Percentiles rank a stretch among this genome's conserved stretches.
Evolutionary conservation across 208 protist species (phyloP).

Genomic region (Crithidia sp.): DNA sequence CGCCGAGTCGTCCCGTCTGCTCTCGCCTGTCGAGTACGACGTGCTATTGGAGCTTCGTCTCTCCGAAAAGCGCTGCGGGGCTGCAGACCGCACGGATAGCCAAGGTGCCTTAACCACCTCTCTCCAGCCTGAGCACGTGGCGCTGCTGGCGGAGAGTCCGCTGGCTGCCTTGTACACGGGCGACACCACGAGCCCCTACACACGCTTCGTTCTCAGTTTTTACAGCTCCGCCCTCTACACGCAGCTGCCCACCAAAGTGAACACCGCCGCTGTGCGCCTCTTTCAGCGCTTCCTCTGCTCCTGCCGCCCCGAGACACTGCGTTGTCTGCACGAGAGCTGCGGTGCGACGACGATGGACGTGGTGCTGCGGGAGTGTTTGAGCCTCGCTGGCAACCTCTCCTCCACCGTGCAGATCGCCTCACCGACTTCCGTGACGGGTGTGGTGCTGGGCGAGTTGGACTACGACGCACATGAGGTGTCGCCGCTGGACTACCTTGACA

Average conservation of each 20-base stretch:
- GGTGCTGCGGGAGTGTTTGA: constrained; percentile 37
- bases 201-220: constrained; percentile 33
- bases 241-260: constrained; percentile 18
- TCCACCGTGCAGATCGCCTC: constrained; percentile 27
- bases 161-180: constrained; percentile 23
- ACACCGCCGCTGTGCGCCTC: constrained; percentile 24
- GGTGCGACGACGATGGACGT: constrained; percentile 23
- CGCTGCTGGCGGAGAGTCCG: constrained; percentile 25
- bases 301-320: constrained; percentile 12
- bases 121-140: neutral
- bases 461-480: constrained; percentile 45
- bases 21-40: constrained; percentile 9
- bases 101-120: neutral
- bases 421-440: constrained; percentile 20
- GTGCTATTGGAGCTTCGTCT: constrained; percentile 33
- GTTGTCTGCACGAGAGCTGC: constrained; percentile 11
- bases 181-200: constrained; percentile 26
- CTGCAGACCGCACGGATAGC: neutral
- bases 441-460: constrained; percentile 27
- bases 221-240: constrained; percentile 29
- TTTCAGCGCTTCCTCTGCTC: constrained; percentile 36
- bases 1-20: neutral
- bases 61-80: constrained; percentile 14
- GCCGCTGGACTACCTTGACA: constrained; percentile 33
- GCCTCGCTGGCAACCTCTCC: constrained; percentile 26